Evolutionary conservation across 805 yeast genomes (phyloP).

Genomic region (Zygoascus bituminiphila): DNA sequence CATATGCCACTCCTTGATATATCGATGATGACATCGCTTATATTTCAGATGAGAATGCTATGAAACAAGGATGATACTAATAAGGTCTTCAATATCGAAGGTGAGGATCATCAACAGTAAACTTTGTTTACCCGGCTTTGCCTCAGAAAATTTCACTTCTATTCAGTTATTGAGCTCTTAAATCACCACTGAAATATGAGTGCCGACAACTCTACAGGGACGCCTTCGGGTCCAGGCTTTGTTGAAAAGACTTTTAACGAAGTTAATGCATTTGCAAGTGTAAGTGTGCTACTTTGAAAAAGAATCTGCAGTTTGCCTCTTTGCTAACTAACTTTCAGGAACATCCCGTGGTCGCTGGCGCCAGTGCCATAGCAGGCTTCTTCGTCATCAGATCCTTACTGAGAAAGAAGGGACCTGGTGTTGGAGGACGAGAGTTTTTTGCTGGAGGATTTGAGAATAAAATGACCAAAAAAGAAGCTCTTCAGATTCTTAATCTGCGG

Average conservation of each 20-base stretch:
- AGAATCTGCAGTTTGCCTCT: not conserved
- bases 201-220: not conserved
- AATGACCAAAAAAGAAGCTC: slow-evolving; percentile 83
- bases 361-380: slow-evolving; percentile 56
- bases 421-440: slow-evolving; percentile 55
- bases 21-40: too few species aligned
- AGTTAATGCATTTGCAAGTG: slow-evolving; percentile 12
- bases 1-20: not conserved
- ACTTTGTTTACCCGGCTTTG: too few species aligned
- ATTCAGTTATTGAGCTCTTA: not conserved
- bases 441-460: slow-evolving; percentile 91
- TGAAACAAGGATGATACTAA: too few species aligned
- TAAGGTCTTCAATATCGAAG: too few species aligned
- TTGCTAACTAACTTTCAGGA: slow-evolving; percentile 23
- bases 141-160: not conserved
- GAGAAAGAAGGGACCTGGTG: slow-evolving; percentile 47
- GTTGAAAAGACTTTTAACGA: slow-evolving; percentile 15
- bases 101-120: too few species aligned
- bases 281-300: slow-evolving; percentile 9
- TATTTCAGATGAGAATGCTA: too few species aligned
- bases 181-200: not conserved
- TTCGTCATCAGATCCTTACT: slow-evolving; percentile 21
- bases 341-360: slow-evolving; percentile 68
- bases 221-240: not conserved
- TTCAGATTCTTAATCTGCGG: slow-evolving; percentile 64